Base-by-base conservation (phyloP, 2,329 filamentous ascomycete genomes). In the Tolypocladium paradoxum region DNA sequence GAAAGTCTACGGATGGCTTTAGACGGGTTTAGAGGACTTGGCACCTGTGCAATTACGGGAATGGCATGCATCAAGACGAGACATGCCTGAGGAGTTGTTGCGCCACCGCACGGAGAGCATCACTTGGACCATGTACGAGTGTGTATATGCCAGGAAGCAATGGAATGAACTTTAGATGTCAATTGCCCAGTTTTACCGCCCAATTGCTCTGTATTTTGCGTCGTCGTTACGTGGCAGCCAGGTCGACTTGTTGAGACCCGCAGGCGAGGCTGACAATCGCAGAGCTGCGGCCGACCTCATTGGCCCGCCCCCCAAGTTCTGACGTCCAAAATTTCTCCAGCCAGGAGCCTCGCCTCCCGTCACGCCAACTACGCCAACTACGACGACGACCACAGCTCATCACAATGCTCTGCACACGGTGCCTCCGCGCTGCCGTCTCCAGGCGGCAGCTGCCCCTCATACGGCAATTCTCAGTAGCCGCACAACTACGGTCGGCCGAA, bases 371-470 rank as follows among this genome's bases (percentile, higher is more conserved):
- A 37, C n/a, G n/a, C n/a, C n/a, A n/a, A n/a, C n/a, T n/a, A n/a
- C n/a, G n/a, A n/a, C 45, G 16, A 36, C 31, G 16, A 43, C 51
- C 51, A 50, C 52, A 51, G 46, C 46, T 18, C 56, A 63, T 55
- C 60, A 65, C 57, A 53, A 74, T 74, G 71, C 66, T 73, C 57
- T 74, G 71, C 64, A 65, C 67, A 57, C 62, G 70, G 58, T 84
- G 80, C 65, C 68, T 83, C 50, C 75, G 76, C 54, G 69, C 74
- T 54, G 61, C 66, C 55, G 58, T 68, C 48, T 54, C 63, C 50
- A 64, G 61, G 56, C 64, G 63, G 31, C 61, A 64, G 51, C 60
- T 68, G 31, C 61, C 63, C 9, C 49, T 66, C 35, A 46, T 65
- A 45, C 66, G 73, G 47, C 61, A 67, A 48, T 73, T 79, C 61